phyloP scores from a whole-genome alignment of 129 eudicot genomes.

The Centaurea solstitialis region DNA sequence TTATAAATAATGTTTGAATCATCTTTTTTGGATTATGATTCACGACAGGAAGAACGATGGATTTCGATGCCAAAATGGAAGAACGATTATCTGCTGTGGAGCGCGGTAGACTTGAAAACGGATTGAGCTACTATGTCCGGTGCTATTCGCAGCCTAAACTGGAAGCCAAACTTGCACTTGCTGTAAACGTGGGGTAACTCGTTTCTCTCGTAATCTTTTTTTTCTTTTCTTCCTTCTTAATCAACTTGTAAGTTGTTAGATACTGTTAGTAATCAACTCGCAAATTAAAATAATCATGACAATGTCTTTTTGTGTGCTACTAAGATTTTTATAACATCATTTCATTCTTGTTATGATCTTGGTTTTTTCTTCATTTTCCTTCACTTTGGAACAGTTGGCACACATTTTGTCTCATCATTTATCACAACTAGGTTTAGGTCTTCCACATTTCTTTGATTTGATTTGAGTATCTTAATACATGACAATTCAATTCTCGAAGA shows the following conservation, averaged over 20 bases:
- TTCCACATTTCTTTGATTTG: conserved; percentile 1
- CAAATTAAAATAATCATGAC: no score
- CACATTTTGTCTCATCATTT: neutral
- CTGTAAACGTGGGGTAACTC: conserved; percentile 71
- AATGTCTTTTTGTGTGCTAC: no score
- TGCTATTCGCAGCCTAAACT: conserved; percentile 77
- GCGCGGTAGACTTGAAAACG: conserved; percentile 70
- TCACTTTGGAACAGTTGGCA: neutral
- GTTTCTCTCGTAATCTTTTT: neutral
- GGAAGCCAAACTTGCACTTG: conserved; percentile 92
- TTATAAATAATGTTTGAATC: no score
- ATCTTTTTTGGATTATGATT: no score
- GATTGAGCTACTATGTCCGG: conserved; percentile 74
- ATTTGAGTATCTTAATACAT: conserved; percentile 24
- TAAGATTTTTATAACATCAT: neutral
- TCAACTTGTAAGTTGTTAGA: neutral
- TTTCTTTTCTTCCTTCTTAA: neutral
- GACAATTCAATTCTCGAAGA: conserved; percentile 93
- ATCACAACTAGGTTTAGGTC: neutral
- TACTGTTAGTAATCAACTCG: no score
- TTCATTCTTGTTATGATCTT: no score
- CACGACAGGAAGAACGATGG: no score
- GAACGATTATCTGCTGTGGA: conserved; percentile 22
- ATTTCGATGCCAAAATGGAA: no score
- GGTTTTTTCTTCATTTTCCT: no score